Percentiles rank a stretch among this genome's conserved stretches.
These are phyloP conservation scores for Monilinia fructigena DNA, from an alignment of 2,329 filamentous ascomycete species.

Conservation along the genomic window DNA sequence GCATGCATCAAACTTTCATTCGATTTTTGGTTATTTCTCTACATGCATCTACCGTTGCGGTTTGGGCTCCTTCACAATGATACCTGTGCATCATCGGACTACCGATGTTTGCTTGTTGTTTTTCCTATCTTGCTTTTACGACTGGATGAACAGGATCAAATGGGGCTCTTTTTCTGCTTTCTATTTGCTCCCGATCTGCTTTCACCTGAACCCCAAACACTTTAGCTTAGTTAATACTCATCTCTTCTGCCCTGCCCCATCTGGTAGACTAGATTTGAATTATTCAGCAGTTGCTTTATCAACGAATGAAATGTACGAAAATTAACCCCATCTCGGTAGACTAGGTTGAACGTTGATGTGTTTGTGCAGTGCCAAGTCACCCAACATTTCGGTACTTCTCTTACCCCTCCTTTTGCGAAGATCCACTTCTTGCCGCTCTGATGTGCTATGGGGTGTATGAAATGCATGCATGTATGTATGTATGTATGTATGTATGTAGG, in stretches of 20 bases:
- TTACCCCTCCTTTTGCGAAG: not conserved
- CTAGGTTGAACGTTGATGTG: not conserved
- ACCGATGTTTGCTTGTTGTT: conserved; percentile 23
- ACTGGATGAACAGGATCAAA: conserved; percentile 1
- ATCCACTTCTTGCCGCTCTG: not conserved
- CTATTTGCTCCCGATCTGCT: conserved; percentile 6
- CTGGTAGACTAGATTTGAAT: conserved; percentile 5
- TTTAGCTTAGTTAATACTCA: conserved; percentile 15
- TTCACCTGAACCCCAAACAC: conserved; percentile 10
- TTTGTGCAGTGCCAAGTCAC: not conserved
- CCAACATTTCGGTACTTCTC: not conserved
- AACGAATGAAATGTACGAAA: conserved; percentile 22
- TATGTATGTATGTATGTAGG: not conserved
- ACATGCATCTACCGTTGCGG: conserved; percentile 19
- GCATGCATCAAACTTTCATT: conserved; percentile 15
- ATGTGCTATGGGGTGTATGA: not conserved
- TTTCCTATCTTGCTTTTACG: conserved; percentile 16
- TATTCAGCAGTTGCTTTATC: conserved; percentile 20
- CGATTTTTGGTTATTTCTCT: conserved; percentile 4
- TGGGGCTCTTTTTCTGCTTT: conserved; percentile 12
- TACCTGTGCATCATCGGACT: conserved; percentile 22
- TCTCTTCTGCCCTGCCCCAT: conserved; percentile 11
- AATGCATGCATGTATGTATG: no score
- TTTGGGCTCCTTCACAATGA: conserved; percentile 18
- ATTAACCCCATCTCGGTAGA: conserved; percentile 1